These are phyloP conservation scores for Pleurotus pulmonarius DNA, from an alignment of 768 basidiomycete genomes.

Conservation along the genomic window DNA sequence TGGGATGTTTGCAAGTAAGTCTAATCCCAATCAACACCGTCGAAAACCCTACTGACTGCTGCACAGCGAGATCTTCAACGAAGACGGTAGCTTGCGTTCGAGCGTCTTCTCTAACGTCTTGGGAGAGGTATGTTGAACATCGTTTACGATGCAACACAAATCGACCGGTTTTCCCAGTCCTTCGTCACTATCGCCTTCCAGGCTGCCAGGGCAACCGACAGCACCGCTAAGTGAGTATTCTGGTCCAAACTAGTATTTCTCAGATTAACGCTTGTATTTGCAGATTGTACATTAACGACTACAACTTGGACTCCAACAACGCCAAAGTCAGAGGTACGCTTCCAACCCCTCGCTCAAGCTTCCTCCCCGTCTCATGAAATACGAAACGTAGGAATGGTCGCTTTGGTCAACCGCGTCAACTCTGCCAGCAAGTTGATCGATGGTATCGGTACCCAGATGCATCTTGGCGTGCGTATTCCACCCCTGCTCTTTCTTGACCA, in stretches of 20 bases:
- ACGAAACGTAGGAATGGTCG: conserved; percentile 26
- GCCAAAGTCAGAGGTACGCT: conserved; percentile 33
- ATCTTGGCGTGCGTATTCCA: conserved; percentile 26
- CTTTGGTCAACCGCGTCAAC: conserved; percentile 40
- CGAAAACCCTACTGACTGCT: conserved; percentile 14
- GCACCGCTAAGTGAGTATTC: conserved; percentile 35
- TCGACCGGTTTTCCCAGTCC: conserved; percentile 19
- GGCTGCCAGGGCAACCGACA: conserved; percentile 46
- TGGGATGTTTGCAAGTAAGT: conserved; percentile 43
- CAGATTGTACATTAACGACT: conserved; percentile 42
- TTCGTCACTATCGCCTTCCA: conserved; percentile 51
- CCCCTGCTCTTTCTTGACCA: neutral
- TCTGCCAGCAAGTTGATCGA: conserved; percentile 35
- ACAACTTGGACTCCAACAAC: conserved; percentile 45
- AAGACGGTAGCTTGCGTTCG: conserved; percentile 42
- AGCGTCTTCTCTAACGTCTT: conserved; percentile 47
- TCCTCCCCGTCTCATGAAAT: neutral
- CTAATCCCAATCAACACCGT: neutral
- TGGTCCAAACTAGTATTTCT: too few species aligned
- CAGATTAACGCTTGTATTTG: neutral
- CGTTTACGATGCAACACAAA: neutral
- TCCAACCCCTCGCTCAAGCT: neutral
- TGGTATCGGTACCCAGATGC: conserved; percentile 46
- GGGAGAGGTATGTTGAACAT: conserved; percentile 27
- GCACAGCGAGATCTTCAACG: conserved; percentile 46